Evolutionary conservation across 306 rosid species (phyloP).

Genomic region (Mimosa pudica): DNA sequence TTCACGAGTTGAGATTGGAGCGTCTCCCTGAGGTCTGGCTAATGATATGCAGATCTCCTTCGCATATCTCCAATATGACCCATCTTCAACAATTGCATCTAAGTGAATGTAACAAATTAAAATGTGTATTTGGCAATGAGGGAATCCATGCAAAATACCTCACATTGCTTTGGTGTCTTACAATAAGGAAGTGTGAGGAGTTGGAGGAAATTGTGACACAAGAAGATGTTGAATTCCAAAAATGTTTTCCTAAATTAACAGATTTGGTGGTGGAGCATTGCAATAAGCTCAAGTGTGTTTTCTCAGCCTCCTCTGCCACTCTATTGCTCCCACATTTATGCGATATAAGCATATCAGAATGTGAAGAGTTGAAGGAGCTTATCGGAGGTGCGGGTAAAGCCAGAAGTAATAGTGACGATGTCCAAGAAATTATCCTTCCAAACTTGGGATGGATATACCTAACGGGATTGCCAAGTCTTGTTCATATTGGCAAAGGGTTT

Average conservation of each 20-base stretch:
- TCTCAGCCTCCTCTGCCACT: background rate
- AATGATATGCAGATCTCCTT: background rate
- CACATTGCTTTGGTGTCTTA: background rate
- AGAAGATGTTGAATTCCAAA: no score
- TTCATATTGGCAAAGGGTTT: background rate
- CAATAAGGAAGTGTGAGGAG: background rate
- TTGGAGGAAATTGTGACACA: background rate
- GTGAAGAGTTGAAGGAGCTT: background rate
- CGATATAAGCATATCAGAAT: background rate
- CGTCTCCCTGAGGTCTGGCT: background rate
- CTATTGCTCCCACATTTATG: background rate
- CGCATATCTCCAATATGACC: background rate
- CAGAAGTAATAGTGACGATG: background rate
- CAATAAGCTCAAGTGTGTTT: background rate
- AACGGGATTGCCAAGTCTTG: background rate
- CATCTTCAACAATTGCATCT: background rate
- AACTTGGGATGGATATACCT: fast-evolving
- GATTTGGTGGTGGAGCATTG: background rate
- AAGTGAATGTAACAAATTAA: background rate
- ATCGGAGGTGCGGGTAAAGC: background rate
- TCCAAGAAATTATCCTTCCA: background rate
- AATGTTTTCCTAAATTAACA: background rate
- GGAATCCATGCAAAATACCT: background rate
- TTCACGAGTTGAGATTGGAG: fast-evolving
- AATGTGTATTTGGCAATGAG: background rate